A percentile compares a stretch with the other conserved stretches of the same genome.
phyloP scores from a whole-genome alignment of 805 yeast genomes.

The Komagataella ulmi region DNA sequence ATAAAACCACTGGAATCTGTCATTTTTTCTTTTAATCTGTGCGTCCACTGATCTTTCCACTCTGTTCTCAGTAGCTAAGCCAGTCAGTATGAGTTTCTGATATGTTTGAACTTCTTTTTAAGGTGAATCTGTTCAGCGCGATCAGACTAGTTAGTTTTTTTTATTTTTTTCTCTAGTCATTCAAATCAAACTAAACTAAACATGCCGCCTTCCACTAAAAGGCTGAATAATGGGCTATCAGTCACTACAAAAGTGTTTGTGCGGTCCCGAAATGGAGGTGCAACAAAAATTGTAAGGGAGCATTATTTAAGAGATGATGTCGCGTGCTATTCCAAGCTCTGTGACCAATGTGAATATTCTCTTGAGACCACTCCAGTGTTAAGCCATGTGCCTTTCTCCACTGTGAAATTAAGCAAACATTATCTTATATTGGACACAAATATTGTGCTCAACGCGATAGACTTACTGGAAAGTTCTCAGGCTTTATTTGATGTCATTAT shows the following conservation, averaged over 20 bases:
- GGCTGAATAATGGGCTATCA: slow-evolving; percentile 36
- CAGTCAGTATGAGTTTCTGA: neutral
- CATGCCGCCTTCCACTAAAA: slow-evolving; percentile 18
- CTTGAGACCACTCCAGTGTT: slow-evolving; percentile 54
- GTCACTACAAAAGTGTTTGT: slow-evolving; percentile 87
- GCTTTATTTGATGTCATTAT: slow-evolving; percentile 81
- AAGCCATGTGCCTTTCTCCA: slow-evolving; percentile 42
- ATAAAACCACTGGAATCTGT: too few species aligned
- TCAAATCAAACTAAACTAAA: neutral
- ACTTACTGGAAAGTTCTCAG: slow-evolving; percentile 62
- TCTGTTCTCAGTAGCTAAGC: neutral
- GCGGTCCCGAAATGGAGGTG: slow-evolving; percentile 79
- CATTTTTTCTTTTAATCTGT: too few species aligned
- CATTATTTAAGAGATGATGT: slow-evolving; percentile 88
- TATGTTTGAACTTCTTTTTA: too few species aligned
- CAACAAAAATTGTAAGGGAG: slow-evolving; percentile 84
- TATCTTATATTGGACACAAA: slow-evolving; percentile 83
- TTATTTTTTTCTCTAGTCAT: neutral
- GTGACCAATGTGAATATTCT: slow-evolving; percentile 62
- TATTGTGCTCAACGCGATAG: slow-evolving; percentile 78
- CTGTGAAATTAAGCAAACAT: slow-evolving; percentile 44
- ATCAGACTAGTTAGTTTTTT: neutral
- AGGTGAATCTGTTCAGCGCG: neutral
- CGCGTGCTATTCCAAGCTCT: slow-evolving; percentile 72
- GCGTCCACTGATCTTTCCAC: neutral